Evolutionary conservation across 306 rosid species (phyloP).

Genomic region (Dalbergia cultrata): DNA sequence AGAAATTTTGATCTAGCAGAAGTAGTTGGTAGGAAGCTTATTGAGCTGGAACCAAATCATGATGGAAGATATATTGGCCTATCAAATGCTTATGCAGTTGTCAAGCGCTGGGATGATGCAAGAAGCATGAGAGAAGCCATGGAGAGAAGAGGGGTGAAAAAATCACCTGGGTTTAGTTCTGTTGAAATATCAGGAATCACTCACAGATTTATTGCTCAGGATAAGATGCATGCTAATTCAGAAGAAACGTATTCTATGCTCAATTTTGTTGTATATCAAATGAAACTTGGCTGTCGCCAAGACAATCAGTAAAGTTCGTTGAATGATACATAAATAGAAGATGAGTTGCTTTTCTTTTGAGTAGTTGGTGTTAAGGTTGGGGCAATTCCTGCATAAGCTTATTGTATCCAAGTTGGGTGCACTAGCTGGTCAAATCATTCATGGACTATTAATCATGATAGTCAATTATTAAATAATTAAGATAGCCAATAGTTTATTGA

Average conservation of each 20-base stretch:
- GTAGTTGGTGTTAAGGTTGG: constrained; percentile 27
- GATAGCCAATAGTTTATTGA: not conserved
- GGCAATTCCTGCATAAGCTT: not conserved
- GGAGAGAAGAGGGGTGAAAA: constrained; percentile 82
- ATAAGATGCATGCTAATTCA: constrained; percentile 66
- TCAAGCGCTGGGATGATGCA: constrained; percentile 77
- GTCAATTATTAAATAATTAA: not conserved
- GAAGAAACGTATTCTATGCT: constrained; percentile 70
- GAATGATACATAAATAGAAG: constrained; percentile 45
- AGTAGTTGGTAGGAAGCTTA: constrained; percentile 74
- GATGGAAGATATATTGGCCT: constrained; percentile 86
- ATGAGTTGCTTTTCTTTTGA: constrained; percentile 44
- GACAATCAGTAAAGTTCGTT: constrained; percentile 50
- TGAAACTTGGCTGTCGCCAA: constrained; percentile 54
- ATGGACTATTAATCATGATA: not conserved
- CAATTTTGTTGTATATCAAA: constrained; percentile 62
- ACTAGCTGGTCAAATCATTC: not conserved
- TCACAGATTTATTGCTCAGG: constrained; percentile 81
- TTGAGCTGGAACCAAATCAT: constrained; percentile 77
- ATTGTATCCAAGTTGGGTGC: not conserved
- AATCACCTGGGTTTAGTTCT: constrained; percentile 75
- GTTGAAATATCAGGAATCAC: constrained; percentile 68
- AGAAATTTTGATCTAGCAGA: constrained; percentile 72
- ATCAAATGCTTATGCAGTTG: constrained; percentile 72
- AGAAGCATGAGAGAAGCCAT: constrained; percentile 74